Evolutionary conservation across 768 basidiomycete species (phyloP).

Genomic region (Kwoniella mangroviensis): DNA sequence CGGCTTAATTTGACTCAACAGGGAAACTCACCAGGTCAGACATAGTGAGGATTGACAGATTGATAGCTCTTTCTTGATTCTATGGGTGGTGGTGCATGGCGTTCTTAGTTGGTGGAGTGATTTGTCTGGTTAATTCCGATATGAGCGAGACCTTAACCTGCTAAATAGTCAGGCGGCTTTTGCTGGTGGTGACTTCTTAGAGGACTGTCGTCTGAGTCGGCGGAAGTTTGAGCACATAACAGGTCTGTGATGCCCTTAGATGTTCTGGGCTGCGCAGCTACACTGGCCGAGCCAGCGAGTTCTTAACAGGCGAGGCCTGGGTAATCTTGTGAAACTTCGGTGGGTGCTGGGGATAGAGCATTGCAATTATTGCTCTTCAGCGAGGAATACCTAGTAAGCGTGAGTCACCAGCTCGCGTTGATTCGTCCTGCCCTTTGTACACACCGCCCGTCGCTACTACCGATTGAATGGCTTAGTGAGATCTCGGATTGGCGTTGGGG

Average conservation of each 20-base stretch:
- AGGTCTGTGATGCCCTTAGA: slow-evolving; percentile 90
- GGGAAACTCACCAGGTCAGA: no score
- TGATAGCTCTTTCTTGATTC: slow-evolving; percentile 84
- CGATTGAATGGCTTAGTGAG: slow-evolving; percentile 89
- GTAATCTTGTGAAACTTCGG: slow-evolving; percentile 79
- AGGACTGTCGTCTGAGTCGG: slow-evolving; percentile 81
- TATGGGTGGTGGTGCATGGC: slow-evolving; percentile 88
- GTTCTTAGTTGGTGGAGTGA: slow-evolving; percentile 88
- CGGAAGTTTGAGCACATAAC: slow-evolving; percentile 88
- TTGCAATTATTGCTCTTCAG: slow-evolving; percentile 91
- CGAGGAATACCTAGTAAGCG: slow-evolving; percentile 83
- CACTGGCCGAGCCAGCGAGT: slow-evolving; percentile 88
- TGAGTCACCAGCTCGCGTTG: slow-evolving; percentile 85
- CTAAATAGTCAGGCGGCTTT: slow-evolving; percentile 84
- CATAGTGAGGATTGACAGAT: slow-evolving; percentile 77
- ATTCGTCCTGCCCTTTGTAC: slow-evolving; percentile 90
- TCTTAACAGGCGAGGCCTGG: slow-evolving; percentile 70
- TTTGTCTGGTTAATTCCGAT: slow-evolving; percentile 97
- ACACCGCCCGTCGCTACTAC: slow-evolving; percentile 89
- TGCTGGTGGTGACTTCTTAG: slow-evolving; percentile 80
- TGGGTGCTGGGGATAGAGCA: slow-evolving; percentile 81
- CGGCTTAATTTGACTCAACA: slow-evolving; percentile 85
- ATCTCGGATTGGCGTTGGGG: slow-evolving; percentile 74
- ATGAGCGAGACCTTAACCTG: slow-evolving; percentile 91
- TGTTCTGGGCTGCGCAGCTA: slow-evolving; percentile 86